Conservation (phyloP, 306 rosid genomes). For the Pueraria montana region DNA sequence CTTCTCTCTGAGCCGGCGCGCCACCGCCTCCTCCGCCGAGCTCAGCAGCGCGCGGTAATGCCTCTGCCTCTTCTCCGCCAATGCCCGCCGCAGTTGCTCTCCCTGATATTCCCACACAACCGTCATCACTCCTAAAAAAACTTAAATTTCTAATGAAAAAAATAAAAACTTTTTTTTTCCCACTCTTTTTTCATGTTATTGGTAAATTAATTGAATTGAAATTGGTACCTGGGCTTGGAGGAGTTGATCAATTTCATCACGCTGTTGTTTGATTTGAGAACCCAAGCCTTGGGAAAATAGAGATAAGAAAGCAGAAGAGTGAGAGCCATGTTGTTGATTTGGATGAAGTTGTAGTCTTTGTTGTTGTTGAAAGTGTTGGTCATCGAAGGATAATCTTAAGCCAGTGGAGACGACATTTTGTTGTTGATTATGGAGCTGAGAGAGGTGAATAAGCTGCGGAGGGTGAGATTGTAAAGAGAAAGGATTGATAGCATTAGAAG, state of each 20-base stretch:
- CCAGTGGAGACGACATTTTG: constrained; percentile 94
- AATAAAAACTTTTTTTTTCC: neutral
- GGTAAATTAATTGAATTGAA: neutral
- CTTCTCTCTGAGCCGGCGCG: constrained; percentile 67
- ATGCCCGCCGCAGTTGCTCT: constrained; percentile 73
- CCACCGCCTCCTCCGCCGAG: constrained; percentile 76
- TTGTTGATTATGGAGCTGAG: constrained; percentile 78
- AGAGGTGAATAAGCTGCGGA: constrained; percentile 74
- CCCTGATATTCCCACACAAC: constrained; percentile 55
- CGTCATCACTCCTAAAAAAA: neutral
- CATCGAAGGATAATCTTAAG: constrained; percentile 73
- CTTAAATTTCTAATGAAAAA: neutral
- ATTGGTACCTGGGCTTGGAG: constrained; percentile 78
- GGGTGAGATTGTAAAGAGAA: constrained; percentile 69
- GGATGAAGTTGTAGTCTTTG: constrained; percentile 55
- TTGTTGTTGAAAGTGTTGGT: constrained; percentile 61
- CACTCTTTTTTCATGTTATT: neutral
- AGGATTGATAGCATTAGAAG: constrained; percentile 54
- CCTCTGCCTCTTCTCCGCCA: constrained; percentile 79
- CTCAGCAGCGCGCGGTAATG: constrained; percentile 69
- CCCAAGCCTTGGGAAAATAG: constrained; percentile 60
- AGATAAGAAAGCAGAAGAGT: constrained; percentile 61
- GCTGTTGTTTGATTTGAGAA: constrained; percentile 78
- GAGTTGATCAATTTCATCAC: constrained; percentile 76
- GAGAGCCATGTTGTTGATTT: constrained; percentile 45